Evolutionary conservation across 805 yeast genomes (phyloP).

Genomic region (Tetrapisispora arboricola): DNA sequence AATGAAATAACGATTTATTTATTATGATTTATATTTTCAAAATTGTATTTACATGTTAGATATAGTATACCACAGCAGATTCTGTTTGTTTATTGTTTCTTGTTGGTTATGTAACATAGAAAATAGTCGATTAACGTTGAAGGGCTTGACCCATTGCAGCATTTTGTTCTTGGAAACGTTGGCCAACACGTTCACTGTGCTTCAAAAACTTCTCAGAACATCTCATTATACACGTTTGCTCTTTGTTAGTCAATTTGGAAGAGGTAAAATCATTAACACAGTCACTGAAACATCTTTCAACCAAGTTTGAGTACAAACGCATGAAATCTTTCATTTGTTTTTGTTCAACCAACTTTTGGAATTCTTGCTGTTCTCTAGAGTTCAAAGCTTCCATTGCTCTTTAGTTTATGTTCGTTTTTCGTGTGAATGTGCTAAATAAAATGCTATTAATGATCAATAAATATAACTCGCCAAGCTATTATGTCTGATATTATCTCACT

Average conservation of each 20-base stretch:
- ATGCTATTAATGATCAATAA: too few species aligned
- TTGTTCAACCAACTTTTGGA: conserved; percentile 89
- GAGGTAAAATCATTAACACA: conserved; percentile 99
- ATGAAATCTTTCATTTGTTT: conserved; percentile 99
- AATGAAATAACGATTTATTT: background rate
- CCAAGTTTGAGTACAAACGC: conserved; percentile 90
- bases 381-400: conserved; percentile 97
- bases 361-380: conserved; percentile 92
- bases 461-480: too few species aligned
- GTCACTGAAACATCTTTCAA: conserved; percentile 93
- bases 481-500: too few species aligned
- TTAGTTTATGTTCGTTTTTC: too few species aligned
- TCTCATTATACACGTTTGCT: conserved; percentile 73
- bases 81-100: background rate
- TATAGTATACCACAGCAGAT: background rate
- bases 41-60: conserved; percentile 3
- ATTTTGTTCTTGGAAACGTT: conserved; percentile 97
- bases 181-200: conserved; percentile 97
- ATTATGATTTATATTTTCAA: background rate
- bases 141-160: conserved; percentile 67
- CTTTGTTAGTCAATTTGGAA: conserved; percentile 72
- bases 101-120: background rate
- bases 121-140: conserved; percentile 25
- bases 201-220: conserved; percentile 97
- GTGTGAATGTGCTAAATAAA: too few species aligned